Conservation (phyloP, 805 yeast genomes). For the Schwanniomyces vanrijiae region DNA sequence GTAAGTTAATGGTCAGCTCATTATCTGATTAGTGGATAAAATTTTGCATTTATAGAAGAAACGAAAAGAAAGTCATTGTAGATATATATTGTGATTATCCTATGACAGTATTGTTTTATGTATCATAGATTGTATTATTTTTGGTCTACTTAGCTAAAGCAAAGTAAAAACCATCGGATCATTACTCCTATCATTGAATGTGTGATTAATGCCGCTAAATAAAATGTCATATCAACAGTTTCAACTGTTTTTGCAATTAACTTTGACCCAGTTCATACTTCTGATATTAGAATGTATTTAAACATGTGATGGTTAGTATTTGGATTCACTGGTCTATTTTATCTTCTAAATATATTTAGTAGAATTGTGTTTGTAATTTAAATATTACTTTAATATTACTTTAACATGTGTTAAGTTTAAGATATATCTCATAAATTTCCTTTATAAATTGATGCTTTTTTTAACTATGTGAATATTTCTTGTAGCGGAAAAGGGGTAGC, state of each 20-base stretch:
- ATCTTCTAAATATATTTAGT: conserved; percentile 22
- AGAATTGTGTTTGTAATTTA: conserved; percentile 11
- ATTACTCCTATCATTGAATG: conserved; percentile 22
- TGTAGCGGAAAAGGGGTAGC: no score
- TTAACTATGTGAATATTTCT: no score
- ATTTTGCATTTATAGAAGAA: conserved; percentile 3
- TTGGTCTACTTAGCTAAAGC: conserved; percentile 18
- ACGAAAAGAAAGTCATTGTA: conserved; percentile 6
- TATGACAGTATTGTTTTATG: conserved; percentile 18
- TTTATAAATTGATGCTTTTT: no score
- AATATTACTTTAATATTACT: no score
- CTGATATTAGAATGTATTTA: conserved; percentile 20
- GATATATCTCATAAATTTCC: no score
- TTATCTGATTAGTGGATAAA: conserved; percentile 25
- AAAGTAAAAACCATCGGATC: conserved; percentile 15
- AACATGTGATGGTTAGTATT: conserved; percentile 18
- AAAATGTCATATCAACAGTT: conserved; percentile 21
- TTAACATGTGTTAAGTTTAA: no score
- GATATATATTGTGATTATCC: conserved; percentile 19
- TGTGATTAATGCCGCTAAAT: conserved; percentile 21
- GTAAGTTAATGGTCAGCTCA: conserved; percentile 23
- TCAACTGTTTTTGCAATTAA: conserved; percentile 21
- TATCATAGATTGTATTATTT: conserved; percentile 20
- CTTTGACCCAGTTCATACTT: conserved; percentile 13
- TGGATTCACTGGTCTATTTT: conserved; percentile 27